Evolutionary conservation across 441 rosid species (phyloP), one percentile per base, ranked within the genome.

Genomic region (Gossypium trilobum): DNA sequence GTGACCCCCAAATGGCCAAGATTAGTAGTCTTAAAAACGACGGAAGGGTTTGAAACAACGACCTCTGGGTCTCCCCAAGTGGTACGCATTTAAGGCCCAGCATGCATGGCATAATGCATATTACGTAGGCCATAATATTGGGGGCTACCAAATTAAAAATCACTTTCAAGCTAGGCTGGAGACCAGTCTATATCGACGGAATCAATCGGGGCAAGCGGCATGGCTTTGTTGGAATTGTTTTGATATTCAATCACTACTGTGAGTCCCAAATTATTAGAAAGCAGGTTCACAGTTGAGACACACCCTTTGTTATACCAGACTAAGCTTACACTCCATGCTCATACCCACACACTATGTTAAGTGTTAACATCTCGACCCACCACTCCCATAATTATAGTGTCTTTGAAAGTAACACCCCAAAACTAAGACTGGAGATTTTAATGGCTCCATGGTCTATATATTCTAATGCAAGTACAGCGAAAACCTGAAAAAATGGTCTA

Each of bases 91-190:
- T 33, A n/a, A 5, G 50, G 42, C 36, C 59, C 46, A 48, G 31
- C 65, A 36, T 54, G 52, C 52, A 52, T 59, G 57, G 74, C 64
- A 66, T 44, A 58, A 9, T 77, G 44, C 61, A 61, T 54, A 2
- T 5, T 46, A 46, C 52, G 68, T 63, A 63, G 68, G 51, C 68
- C 68, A 63, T 0, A 36, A 63, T 9, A 63, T 0, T 17, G 29
- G 50, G 52, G 52, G 68, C 52, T 36, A 63, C 68, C 27, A 17
- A 39, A 13, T 69, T 14, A 20, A 66, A 67, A 68, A 79, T 83
- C 83, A 51, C 75, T 67, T 77, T 73, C 81, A 81, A 60, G 77
- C 75, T 58, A 75, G 81, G 81, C 80, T 79, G 84, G 82, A 70
- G 67, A 61, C 36, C n/a, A 29, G 70, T 76, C 25, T 56, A 72